These are phyloP conservation scores for Capsicum chinense DNA, from an alignment of 257 asterid genomes.

Conservation along the genomic window DNA sequence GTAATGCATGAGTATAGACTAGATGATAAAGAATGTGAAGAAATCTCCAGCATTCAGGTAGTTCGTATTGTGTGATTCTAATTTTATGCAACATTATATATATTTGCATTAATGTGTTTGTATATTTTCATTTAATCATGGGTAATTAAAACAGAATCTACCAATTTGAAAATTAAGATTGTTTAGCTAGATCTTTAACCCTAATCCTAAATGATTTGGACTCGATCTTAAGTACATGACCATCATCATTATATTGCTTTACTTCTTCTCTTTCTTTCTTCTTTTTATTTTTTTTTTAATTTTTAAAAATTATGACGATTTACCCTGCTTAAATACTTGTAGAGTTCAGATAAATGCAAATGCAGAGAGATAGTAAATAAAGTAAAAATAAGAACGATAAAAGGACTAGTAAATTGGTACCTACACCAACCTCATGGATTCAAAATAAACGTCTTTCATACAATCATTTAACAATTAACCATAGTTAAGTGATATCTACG, in stretches of 20 bases:
- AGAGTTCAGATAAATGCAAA: background rate
- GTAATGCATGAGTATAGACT: slow-evolving; percentile 96
- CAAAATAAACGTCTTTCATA: no score
- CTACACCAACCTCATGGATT: no score
- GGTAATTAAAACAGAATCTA: background rate
- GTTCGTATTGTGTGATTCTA: slow-evolving; percentile 33
- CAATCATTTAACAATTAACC: background rate
- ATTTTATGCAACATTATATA: no score
- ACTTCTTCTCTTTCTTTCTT: no score
- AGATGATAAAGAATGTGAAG: slow-evolving; percentile 74
- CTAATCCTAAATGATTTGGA: background rate
- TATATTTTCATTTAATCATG: background rate
- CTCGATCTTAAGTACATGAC: background rate
- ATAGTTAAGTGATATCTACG: background rate
- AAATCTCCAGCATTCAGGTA: slow-evolving; percentile 86
- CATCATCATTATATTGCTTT: background rate
- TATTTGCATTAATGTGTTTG: background rate
- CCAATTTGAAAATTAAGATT: background rate
- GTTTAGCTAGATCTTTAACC: background rate
- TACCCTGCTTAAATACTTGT: background rate
- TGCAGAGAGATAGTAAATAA: background rate
- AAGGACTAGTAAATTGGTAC: background rate
- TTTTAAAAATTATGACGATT: background rate
- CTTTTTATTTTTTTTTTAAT: background rate
- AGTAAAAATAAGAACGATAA: background rate